Percentiles rank a stretch among this genome's conserved stretches.
phyloP scores from a whole-genome alignment of 495 filamentous ascomycete genomes.

The Xylaria sp. region DNA sequence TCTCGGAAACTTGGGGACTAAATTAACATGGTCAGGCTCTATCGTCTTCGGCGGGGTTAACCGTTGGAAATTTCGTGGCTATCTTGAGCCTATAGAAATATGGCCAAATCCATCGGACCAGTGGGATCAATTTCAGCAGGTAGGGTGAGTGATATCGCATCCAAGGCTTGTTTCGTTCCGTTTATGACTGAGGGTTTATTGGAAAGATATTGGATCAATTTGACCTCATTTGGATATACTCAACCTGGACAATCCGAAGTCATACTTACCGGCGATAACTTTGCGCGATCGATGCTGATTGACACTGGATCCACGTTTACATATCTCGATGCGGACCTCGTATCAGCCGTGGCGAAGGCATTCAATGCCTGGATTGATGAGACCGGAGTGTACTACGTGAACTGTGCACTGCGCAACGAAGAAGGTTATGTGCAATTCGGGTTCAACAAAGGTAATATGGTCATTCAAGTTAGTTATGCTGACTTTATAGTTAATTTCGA shows the following conservation, averaged over 20 bases:
- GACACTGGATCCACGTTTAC: constrained; percentile 53
- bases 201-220: constrained; percentile 51
- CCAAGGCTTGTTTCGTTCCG: background rate
- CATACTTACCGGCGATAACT: constrained; percentile 42
- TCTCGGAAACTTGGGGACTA: background rate
- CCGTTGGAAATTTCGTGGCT: constrained; percentile 50
- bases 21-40: background rate
- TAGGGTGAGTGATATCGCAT: constrained; percentile 29
- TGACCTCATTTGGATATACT: constrained; percentile 51
- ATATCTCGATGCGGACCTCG: constrained; percentile 48
- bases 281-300: constrained; percentile 47
- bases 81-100: constrained; percentile 50
- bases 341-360: constrained; percentile 44
- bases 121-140: constrained; percentile 44
- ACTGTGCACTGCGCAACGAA: constrained; percentile 43
- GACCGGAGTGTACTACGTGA: constrained; percentile 47
- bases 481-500: constrained; percentile 53
- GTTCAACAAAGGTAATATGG: constrained; percentile 51
- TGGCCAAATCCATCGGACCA: constrained; percentile 52
- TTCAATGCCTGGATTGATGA: constrained; percentile 45
- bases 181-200: background rate
- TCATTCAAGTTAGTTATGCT: constrained; percentile 51
- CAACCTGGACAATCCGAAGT: constrained; percentile 37
- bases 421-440: constrained; percentile 53
- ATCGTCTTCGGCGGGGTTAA: constrained; percentile 56